Conservation (phyloP, 805 yeast species). For the Torulaspora quercuum region DNA sequence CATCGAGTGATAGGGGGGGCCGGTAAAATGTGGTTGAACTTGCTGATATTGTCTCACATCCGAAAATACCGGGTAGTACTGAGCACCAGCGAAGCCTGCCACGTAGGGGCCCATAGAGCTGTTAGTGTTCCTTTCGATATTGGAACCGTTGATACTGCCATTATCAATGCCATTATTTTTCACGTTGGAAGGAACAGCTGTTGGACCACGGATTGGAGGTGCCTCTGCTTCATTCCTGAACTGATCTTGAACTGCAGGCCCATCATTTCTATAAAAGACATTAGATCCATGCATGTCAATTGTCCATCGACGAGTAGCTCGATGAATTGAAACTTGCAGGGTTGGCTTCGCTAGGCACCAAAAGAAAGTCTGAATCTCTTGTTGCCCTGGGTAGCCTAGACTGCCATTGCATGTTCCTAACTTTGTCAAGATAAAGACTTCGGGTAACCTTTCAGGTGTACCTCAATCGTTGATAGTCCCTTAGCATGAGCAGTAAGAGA, state of each 20-base stretch:
- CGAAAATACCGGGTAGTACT: neutral
- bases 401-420: no score
- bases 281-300: constrained; percentile 8
- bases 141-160: neutral
- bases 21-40: constrained; percentile 1
- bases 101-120: neutral
- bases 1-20: neutral
- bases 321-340: no score
- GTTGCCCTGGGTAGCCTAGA: no score
- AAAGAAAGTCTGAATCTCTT: no score
- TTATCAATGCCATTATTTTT: neutral
- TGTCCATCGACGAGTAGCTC: no score
- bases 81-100: neutral
- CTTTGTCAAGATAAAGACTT: no score
- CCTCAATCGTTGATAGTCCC: no score
- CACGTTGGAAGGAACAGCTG: neutral
- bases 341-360: no score
- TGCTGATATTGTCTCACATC: constrained; percentile 3
- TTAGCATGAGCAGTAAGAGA: no score
- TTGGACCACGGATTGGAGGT: neutral
- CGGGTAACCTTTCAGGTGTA: no score
- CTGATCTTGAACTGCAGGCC: constrained; percentile 7
- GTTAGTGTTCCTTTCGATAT: neutral
- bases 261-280: constrained; percentile 5
- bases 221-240: constrained; percentile 4